Base-by-base conservation (phyloP, 2,329 filamentous ascomycete species). In the Incumbomyces lentus region DNA sequence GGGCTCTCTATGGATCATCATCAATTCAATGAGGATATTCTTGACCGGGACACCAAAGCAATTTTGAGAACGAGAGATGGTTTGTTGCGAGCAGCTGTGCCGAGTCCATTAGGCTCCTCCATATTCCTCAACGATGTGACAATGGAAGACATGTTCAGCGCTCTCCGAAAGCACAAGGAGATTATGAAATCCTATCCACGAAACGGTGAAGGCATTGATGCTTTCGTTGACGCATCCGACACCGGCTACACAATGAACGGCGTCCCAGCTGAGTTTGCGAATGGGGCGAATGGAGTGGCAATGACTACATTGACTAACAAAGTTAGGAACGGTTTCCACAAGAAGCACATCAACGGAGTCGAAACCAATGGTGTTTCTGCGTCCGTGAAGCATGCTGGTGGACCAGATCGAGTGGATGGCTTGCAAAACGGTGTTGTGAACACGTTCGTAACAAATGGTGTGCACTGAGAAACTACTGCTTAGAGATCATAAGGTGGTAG, bases 61-160 rank as follows among this genome's bases (percentile, higher is more conserved):
- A 86, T 86, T 51, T 66, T 86, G 41, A 82, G 81, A 68, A 86
- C 82, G 0, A 72, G 82, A 11, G 82, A 86, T 52, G 82, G 82
- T 30, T 70, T 76, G 58, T 70, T 86, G 8, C 74, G 82, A 33
- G 78, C 81, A 30, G 81, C 82, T 3, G 80, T 86, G 0, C 82
- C 82, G 1, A 78, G 71, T 51, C 82, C 82, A 0, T 69, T 86
- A 26, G 82, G 82, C 1, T 69, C 67, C 11, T 86, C 82, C 58
- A 69, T 72, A 2, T 86, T 86, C 66, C 57, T 86, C 45, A 86
- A 85, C 57, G 79, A 85, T 35, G 75, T 84, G 1, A 68, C 72
- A 1, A 64, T 70, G 19, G 69, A 79, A 12, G 80, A 85, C 54
- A 75, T 86, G 69, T 73, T 73, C 49, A 63, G 63, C 3, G 80